These are phyloP conservation scores for Taphrina deformans DNA, from an alignment of 1,139 yeast genomes.

Conservation along the genomic window DNA sequence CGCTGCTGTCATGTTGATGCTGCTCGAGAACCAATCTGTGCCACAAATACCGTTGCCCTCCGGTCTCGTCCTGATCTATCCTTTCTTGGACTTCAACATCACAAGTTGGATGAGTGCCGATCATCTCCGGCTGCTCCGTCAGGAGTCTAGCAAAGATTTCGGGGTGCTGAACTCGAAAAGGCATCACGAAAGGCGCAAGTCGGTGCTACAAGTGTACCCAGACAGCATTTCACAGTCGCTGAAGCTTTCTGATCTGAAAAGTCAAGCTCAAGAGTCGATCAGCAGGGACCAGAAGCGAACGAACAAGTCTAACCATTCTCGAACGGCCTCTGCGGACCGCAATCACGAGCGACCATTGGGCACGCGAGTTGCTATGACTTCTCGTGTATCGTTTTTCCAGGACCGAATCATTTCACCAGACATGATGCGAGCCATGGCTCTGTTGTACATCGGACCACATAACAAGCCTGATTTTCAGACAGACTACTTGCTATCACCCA, in stretches of 20 bases:
- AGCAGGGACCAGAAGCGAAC: neutral
- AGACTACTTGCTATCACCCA: constrained; percentile 41
- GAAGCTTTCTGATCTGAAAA: constrained; percentile 2
- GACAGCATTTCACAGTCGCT: constrained; percentile 5
- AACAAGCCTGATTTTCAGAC: constrained; percentile 41
- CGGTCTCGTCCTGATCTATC: constrained; percentile 41
- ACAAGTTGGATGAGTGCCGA: constrained; percentile 41
- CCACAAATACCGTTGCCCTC: constrained; percentile 38
- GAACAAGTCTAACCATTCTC: neutral
- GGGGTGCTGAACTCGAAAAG: constrained; percentile 28
- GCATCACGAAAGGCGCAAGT: constrained; percentile 28
- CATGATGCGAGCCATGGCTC: constrained; percentile 41
- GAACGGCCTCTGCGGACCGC: constrained; percentile 13
- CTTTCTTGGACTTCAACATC: constrained; percentile 41
- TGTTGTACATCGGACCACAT: constrained; percentile 41
- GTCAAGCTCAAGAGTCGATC: constrained; percentile 1
- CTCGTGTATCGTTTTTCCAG: constrained; percentile 41
- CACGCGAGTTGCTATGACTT: constrained; percentile 40
- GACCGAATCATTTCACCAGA: constrained; percentile 41
- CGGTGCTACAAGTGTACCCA: constrained; percentile 26
- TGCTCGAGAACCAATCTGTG: constrained; percentile 34
- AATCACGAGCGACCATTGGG: constrained; percentile 16
- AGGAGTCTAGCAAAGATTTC: constrained; percentile 39
- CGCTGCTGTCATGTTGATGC: constrained; percentile 39
- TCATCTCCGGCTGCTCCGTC: constrained; percentile 39